Evolutionary conservation across 176 grass and related monocot genomes (phyloP).

Genomic region (Carex parvula): DNA sequence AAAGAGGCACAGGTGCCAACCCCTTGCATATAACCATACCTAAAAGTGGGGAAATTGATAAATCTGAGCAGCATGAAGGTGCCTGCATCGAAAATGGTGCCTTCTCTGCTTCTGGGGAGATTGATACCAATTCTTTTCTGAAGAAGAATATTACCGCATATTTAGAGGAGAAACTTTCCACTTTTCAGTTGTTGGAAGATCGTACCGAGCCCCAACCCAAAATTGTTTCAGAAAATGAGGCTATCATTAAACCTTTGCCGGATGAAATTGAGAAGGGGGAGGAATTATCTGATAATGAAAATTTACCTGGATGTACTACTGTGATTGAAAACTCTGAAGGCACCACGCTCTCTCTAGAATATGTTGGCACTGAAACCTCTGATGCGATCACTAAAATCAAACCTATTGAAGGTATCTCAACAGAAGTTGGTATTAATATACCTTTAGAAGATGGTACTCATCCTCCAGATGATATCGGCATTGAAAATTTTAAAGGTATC

Average conservation of each 20-base stretch:
- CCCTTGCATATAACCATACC: background rate
- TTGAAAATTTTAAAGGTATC: background rate
- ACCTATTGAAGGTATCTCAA: background rate
- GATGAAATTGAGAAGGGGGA: background rate
- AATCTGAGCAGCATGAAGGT: background rate
- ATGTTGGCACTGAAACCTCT: background rate
- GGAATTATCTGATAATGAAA: background rate
- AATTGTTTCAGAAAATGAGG: background rate
- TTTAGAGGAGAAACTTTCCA: background rate
- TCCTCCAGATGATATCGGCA: background rate
- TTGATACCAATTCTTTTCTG: background rate
- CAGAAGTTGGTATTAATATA: background rate
- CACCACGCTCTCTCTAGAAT: background rate
- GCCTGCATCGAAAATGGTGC: background rate
- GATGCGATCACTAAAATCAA: background rate
- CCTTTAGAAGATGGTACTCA: background rate
- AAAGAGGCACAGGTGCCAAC: background rate
- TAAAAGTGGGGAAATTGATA: conserved; percentile 20
- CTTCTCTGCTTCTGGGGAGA: background rate
- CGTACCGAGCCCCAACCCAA: background rate
- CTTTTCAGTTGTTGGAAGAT: background rate
- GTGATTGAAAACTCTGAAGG: background rate
- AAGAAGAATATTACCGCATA: background rate
- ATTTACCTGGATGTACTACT: background rate
- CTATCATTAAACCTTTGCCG: background rate